A percentile compares a stretch with the other conserved stretches of the same genome.
phyloP scores from a whole-genome alignment of 176 grass and related monocot genomes.

The Carex kokanica region DNA sequence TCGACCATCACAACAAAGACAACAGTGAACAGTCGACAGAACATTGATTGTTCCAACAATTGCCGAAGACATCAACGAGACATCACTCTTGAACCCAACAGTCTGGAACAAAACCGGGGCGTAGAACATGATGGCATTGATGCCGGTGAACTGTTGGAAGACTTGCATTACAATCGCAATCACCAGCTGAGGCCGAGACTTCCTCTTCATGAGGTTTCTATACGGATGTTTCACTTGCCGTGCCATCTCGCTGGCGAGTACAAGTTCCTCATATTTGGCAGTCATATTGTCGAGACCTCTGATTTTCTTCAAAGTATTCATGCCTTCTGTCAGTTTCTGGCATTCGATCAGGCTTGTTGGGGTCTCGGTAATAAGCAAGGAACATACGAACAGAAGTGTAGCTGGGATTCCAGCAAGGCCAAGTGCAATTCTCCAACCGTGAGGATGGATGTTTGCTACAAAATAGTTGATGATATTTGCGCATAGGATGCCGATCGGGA shows the following conservation, averaged over 20 bases:
- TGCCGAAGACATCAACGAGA: conserved; percentile 43
- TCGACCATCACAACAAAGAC: conserved; percentile 45
- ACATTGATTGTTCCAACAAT: conserved; percentile 56
- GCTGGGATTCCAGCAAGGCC: conserved; percentile 44
- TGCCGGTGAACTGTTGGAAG: conserved; percentile 75
- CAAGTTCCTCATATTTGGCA: conserved; percentile 48
- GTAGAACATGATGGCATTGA: conserved; percentile 81
- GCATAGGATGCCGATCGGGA: conserved; percentile 53
- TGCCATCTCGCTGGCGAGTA: conserved; percentile 28
- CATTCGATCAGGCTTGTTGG: conserved; percentile 64
- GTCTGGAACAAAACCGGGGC: conserved; percentile 68
- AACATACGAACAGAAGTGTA: conserved; percentile 30
- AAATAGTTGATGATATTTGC: conserved; percentile 64
- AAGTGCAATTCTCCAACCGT: conserved; percentile 51
- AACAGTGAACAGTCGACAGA: conserved; percentile 33
- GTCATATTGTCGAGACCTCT: conserved; percentile 33
- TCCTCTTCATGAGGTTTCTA: conserved; percentile 26
- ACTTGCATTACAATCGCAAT: conserved; percentile 59
- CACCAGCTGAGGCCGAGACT: conserved; percentile 53
- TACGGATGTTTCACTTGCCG: conserved; percentile 37
- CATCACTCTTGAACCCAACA: conserved; percentile 44
- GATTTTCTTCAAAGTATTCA: conserved; percentile 36
- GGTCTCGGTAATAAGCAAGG: conserved; percentile 51
- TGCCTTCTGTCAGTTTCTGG: conserved; percentile 11
- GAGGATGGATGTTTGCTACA: conserved; percentile 28